Evolutionary conservation across 1,284 basidiomycete genomes (phyloP).

Genomic region (Athelia psychrophila): DNA sequence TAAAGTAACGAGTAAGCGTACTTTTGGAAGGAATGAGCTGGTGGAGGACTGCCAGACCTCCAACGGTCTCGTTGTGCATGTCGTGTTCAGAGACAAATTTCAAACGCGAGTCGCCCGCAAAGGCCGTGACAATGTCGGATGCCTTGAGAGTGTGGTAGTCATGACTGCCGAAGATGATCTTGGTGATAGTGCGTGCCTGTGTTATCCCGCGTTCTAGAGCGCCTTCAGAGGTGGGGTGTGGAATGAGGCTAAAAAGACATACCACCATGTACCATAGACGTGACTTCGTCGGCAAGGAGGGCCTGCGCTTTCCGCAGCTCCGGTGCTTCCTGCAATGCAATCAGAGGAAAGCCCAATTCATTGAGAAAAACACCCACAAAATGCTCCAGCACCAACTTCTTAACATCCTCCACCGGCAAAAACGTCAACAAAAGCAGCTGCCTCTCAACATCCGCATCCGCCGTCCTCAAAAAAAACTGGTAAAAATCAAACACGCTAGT

Average conservation of each 20-base stretch:
- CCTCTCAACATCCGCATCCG: conserved; percentile 80
- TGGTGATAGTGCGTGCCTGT: conserved; percentile 58
- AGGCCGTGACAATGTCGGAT: conserved; percentile 49
- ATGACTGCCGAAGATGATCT: conserved; percentile 58
- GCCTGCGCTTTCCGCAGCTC: conserved; percentile 71
- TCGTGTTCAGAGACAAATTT: not conserved
- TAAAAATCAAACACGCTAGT: conserved; percentile 91
- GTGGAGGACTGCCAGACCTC: not conserved
- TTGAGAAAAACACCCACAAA: conserved; percentile 28
- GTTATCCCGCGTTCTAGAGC: conserved; percentile 31
- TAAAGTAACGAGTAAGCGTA: not conserved
- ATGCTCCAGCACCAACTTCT: conserved; percentile 59
- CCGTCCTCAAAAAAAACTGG: conserved; percentile 90
- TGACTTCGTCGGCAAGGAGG: conserved; percentile 85
- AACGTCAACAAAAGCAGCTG: conserved; percentile 88
- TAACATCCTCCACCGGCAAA: conserved; percentile 59
- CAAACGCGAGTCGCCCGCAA: conserved; percentile 54
- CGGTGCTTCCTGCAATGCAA: conserved; percentile 40
- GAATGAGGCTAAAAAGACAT: conserved; percentile 19
- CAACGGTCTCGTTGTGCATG: not conserved
- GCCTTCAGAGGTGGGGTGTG: not conserved
- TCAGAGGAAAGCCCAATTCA: not conserved
- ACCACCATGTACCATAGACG: conserved; percentile 85
- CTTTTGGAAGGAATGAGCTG: not conserved
- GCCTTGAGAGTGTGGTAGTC: conserved; percentile 43